Conservation (phyloP, 2,329 filamentous ascomycete species). For the Mollisiaceae sp. region DNA sequence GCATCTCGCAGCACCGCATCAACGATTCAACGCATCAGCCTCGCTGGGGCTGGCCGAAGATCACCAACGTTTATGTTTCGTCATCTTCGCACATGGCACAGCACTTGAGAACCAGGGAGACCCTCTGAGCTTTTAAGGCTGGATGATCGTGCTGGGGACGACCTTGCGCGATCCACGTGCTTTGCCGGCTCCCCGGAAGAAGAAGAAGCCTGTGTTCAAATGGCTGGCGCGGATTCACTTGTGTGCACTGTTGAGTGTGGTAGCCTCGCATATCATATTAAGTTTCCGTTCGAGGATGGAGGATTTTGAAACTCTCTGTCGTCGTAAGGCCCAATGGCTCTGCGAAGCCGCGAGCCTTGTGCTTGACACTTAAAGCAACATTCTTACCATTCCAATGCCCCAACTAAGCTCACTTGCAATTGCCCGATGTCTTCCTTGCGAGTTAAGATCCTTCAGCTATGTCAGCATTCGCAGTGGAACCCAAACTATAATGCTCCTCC, state of each 20-base stretch:
- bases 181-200: not conserved
- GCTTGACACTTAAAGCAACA: not conserved
- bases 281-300: not conserved
- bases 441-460: not conserved
- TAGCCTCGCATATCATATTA: slow-evolving; percentile 1
- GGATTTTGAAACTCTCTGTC: slow-evolving; percentile 3
- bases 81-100: slow-evolving; percentile 19
- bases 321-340: not conserved
- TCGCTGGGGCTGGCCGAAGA: slow-evolving; percentile 28
- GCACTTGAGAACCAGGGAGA: slow-evolving; percentile 13
- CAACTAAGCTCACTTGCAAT: not conserved
- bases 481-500: slow-evolving; percentile 4
- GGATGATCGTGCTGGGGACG: slow-evolving; percentile 6
- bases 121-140: slow-evolving; percentile 5
- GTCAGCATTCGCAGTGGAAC: slow-evolving; percentile 14
- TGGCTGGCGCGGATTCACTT: not conserved
- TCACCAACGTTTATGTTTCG: slow-evolving; percentile 22
- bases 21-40: slow-evolving; percentile 25
- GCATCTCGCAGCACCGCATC: slow-evolving; percentile 9
- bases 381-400: not conserved
- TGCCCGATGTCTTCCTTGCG: not conserved
- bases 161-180: slow-evolving; percentile 14
- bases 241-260: not conserved
- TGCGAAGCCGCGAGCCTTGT: not conserved
- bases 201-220: not conserved